Evolutionary conservation across 495 filamentous ascomycete species (phyloP), one percentile per base, ranked within the genome.

Genomic region (Tetracladium marchalianum): DNA sequence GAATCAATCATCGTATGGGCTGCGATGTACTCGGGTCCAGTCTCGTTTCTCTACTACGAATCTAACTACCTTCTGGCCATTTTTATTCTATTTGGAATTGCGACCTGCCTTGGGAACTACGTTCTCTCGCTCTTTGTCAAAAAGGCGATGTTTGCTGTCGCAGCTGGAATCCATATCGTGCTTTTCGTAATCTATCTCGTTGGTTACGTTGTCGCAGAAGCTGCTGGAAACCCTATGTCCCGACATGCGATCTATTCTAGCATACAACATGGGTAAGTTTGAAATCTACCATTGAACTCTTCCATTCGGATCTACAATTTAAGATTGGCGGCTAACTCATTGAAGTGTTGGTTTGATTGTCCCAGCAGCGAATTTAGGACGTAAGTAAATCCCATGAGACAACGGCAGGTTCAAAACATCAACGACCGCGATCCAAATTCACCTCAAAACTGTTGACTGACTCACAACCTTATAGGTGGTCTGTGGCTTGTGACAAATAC

Each of bases 81-180:
- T 5, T 50, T 56, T 35, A 53, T 53, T 38, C 31, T 56, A 1
- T 56, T 56, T 22, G 54, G 54, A 22, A 50, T 56, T 18, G 54
- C 54, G 1, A 50, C 54, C 1, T 52, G 53, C 19, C 54, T 56
- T 12, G 54, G 49, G 7, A 44, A 39, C 0, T 56, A 56, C 31
- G 11, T 53, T 4, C 33, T 56, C 1, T 56, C 53, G 3, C 49
- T 56, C 5, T 56, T 42, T 22, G 17, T 46, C n/a, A 50, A 42
- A 31, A 56, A 56, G 24, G 54, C 54, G 15, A 49, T 50, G 1
- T 56, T 52, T 24, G 54, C 54, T 4, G 50, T 56, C 15, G 50
- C 54, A 8, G 49, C 54, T 11, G 54, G 54, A 17, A 36, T 53
- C 19, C 54, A 56, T 35, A 32, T 50, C 1, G 39, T 56, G 9